Conservation (phyloP, 2,329 filamentous ascomycete species). For the Diaporthe longicolla region DNA sequence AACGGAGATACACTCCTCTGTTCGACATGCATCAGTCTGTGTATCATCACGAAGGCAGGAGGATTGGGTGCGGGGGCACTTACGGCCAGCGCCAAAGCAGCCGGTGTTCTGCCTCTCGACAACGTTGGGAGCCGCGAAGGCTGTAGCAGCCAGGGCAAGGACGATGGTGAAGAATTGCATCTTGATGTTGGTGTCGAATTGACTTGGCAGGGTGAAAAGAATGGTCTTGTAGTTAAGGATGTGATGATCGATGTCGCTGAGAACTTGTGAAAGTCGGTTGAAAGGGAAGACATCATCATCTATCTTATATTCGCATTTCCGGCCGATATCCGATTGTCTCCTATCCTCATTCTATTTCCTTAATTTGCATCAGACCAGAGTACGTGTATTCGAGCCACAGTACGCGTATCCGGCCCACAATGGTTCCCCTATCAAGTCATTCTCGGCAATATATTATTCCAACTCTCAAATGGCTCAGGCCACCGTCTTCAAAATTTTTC, state of each 20-base stretch:
- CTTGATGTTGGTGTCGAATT: background rate
- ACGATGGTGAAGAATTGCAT: conserved; percentile 3
- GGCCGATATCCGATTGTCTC: background rate
- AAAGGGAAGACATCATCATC: background rate
- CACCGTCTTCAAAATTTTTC: background rate
- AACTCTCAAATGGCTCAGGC: background rate
- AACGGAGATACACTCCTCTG: conserved; percentile 2
- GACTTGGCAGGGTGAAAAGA: background rate
- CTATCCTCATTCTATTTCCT: background rate
- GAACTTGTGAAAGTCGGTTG: background rate
- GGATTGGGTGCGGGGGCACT: background rate
- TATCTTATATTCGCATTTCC: background rate
- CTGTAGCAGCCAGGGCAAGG: conserved; percentile 3
- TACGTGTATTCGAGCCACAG: background rate
- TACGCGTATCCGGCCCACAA: background rate
- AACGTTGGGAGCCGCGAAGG: conserved; percentile 1
- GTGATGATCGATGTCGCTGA: background rate
- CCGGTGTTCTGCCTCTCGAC: conserved; percentile 1
- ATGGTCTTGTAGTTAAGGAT: background rate
- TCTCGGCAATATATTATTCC: background rate
- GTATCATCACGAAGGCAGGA: background rate
- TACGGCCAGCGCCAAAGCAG: conserved; percentile 4
- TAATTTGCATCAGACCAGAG: background rate
- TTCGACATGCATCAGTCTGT: background rate
- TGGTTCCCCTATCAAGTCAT: background rate